Evolutionary conservation across 73 alveolate genomes (phyloP), one percentile per base, ranked within the genome.

Genomic region (Halteria grandinella): DNA sequence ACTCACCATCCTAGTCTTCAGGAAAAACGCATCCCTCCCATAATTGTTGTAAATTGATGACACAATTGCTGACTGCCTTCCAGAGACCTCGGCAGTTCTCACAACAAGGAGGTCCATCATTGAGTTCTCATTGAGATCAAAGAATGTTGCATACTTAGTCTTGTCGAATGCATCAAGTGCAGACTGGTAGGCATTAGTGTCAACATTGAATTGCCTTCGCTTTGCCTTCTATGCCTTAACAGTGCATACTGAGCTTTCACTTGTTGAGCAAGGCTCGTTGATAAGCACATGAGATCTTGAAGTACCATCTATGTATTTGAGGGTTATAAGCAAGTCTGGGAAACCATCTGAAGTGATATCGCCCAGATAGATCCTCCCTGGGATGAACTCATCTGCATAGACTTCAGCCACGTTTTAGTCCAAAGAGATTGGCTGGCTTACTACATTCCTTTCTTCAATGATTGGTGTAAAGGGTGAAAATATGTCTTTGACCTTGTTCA

Each of bases 261-360:
- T n/a, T n/a, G n/a, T n/a, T n/a, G n/a, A n/a, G 25, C 80, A 66
- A 25, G 80, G 80, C 8, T 8, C 43, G 28, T 66, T 66, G 3
- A 66, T 66, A 18, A 66, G 14, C 15, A 66, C 45, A 28, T 66
- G 80, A 8, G 69, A 21, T 25, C 37, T 66, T 5, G 80, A 45
- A 1, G 80, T 66, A 6, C 66, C 64, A 32, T 66, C 47, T 2
- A 66, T 44, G 39, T 66, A 66, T 47, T 66, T 66, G 39, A 85
- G 29, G 6, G 87, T 87, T 5, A 74, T 50, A 20, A 87, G 51
- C 32, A 80, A 37, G 72, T 87, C 95, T 31, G 95, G 95, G 60
- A 24, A 87, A 0, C 95, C 95, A 60, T 87, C 89, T 20, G 89
- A 63, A 24, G 87, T 57, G 2, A 87, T 69, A 39, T 87, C 95